Evolutionary conservation across 768 basidiomycete species (phyloP).

Genomic region (Boletus rubroflammeus): DNA sequence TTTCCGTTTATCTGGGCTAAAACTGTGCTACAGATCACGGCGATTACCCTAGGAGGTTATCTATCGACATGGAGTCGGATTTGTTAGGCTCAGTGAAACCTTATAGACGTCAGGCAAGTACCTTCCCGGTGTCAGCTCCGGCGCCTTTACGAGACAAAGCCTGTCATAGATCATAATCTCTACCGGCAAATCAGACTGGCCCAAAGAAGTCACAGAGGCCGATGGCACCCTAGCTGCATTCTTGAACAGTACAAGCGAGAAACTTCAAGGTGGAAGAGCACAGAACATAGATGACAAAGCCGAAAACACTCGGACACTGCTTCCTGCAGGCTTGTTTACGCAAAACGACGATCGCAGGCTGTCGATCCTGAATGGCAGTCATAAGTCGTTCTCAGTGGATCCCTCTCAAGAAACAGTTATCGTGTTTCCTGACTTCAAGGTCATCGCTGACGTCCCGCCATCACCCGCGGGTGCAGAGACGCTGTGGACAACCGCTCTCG

Average conservation of each 20-base stretch:
- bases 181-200: conserved; percentile 89
- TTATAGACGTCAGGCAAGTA: conserved; percentile 73
- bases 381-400: conserved; percentile 61
- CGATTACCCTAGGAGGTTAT: conserved; percentile 68
- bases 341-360: conserved; percentile 53
- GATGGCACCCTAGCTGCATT: conserved; percentile 66
- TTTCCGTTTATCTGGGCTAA: conserved; percentile 28
- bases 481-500: conserved; percentile 62
- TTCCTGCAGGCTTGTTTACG: conserved; percentile 52
- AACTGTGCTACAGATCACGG: conserved; percentile 53
- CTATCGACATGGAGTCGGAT: conserved; percentile 72
- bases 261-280: conserved; percentile 2
- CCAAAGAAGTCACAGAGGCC: conserved; percentile 70
- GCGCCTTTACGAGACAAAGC: not conserved
- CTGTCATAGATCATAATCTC: conserved; percentile 72
- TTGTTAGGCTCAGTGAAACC: conserved; percentile 87
- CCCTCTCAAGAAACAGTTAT: conserved; percentile 71
- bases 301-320: conserved; percentile 6
- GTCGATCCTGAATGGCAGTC: conserved; percentile 82
- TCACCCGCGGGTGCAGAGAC: conserved; percentile 62
- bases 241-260: conserved; percentile 32
- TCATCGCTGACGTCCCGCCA: conserved; percentile 69
- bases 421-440: conserved; percentile 89
- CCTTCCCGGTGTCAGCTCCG: not conserved
- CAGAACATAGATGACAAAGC: not conserved